These are phyloP conservation scores for Plantago lanceolata DNA, from an alignment of 305 asterid species.

Conservation along the genomic window DNA sequence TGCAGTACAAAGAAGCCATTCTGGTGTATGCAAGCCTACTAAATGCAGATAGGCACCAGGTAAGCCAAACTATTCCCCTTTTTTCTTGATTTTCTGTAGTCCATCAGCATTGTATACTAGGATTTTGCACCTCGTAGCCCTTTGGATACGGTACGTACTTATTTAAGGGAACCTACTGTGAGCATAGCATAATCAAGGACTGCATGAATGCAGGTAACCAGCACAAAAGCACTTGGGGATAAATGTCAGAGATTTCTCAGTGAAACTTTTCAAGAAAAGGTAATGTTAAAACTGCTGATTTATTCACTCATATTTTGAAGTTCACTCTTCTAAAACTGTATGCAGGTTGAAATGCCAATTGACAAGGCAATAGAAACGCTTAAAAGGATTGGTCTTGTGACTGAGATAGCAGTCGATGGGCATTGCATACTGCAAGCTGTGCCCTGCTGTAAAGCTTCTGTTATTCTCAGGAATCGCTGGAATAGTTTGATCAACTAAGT, in stretches of 20 bases:
- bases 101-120: too few species aligned
- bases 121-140: too few species aligned
- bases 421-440: constrained; percentile 42
- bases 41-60: constrained; percentile 51
- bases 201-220: constrained; percentile 47
- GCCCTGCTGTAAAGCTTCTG: constrained; percentile 44
- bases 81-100: neutral
- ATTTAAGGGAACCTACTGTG: too few species aligned
- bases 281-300: constrained; percentile 19
- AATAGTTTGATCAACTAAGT: constrained; percentile 42
- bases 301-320: constrained; percentile 5
- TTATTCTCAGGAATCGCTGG: constrained; percentile 60
- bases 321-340: constrained; percentile 10
- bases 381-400: constrained; percentile 63
- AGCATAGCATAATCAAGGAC: constrained; percentile 13
- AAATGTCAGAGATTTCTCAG: constrained; percentile 61
- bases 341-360: constrained; percentile 77
- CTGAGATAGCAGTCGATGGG: constrained; percentile 35
- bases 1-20: constrained; percentile 87
- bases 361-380: constrained; percentile 62
- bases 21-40: constrained; percentile 74
- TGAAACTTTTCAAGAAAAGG: constrained; percentile 56
- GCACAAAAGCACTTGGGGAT: constrained; percentile 43
- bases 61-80: constrained; percentile 20
- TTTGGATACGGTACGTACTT: too few species aligned